Evolutionary conservation across 202 grass and related monocot genomes (phyloP), one percentile per base, ranked within the genome.

Genomic region (Panicum hallii): DNA sequence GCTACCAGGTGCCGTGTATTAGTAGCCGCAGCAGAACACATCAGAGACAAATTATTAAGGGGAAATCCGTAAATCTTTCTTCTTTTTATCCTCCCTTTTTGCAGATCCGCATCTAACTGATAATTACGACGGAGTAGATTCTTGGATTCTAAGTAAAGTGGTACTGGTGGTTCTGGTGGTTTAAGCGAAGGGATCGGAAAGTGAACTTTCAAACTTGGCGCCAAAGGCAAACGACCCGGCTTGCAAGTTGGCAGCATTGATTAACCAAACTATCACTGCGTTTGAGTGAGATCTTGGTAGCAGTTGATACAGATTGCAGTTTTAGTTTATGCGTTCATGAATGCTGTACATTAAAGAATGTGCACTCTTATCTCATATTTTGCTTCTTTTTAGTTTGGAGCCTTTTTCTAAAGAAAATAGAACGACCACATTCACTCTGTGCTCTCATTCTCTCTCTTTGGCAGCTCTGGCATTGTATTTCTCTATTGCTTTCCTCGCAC

Each of bases 121-220:
- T 81, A 82, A 71, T 71, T 53, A 74, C 28, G 38, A 53, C 32
- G 16, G 32, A 42, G 81, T 75, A 66, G 58, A 55, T 75, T 75
- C 76, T 87, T 87, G 71, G 19, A 81, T 76, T 76, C 42, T 69
- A 87, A 50, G 85, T 58, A 87, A 87, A 87, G 85, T 75, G 70
- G 7, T 50, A 68, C 41, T 13, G 10, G 83, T 62, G 32, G 56
- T 79, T 79, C 22, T 62, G 84, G 15, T 62, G 84, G 15, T 38
- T 72, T 50, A 54, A 53, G 80, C 32, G 67, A 56, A 30, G 22
- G 15, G 16, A 66, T 66, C 9, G 10, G 42, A 36, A 86, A 65
- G 45, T 34, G n/a, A 86, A 53, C 11, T 55, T 86, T 80, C 4
- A 82, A 82, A 82, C 53, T 82, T 82, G 79, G 63, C 79, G 79